A percentile compares a stretch with the other conserved stretches of the same genome.
Conservation (phyloP, 108 stramenopile genomes). For the Nitzschia palea region DNA sequence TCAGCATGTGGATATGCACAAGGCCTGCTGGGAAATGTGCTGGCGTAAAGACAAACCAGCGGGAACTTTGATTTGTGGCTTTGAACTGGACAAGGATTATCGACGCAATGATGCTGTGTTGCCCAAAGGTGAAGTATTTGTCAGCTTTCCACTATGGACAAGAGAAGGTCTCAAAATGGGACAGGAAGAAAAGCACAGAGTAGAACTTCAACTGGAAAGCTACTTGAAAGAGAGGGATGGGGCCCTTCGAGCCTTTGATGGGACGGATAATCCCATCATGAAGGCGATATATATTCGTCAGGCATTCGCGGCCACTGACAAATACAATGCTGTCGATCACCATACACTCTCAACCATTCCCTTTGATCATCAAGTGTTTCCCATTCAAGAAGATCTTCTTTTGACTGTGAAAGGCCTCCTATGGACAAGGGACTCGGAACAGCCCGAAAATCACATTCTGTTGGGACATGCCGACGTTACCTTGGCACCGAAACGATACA, state of each 20-base stretch:
- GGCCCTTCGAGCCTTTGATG: constrained; percentile 49
- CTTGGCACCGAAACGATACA: neutral
- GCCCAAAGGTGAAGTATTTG: constrained; percentile 50
- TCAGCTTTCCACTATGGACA: constrained; percentile 64
- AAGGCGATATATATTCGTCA: constrained; percentile 69
- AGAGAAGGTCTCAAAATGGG: constrained; percentile 39
- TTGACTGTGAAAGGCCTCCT: constrained; percentile 34
- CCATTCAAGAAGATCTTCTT: constrained; percentile 23
- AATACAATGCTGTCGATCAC: constrained; percentile 10
- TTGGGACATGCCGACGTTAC: constrained; percentile 9
- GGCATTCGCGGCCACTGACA: constrained; percentile 36
- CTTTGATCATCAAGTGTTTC: constrained; percentile 20
- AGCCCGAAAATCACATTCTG: constrained; percentile 10
- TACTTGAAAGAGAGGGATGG: constrained; percentile 41
- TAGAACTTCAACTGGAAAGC: constrained; percentile 36
- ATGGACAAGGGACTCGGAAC: constrained; percentile 28
- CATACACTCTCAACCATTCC: constrained; percentile 20
- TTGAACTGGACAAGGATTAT: constrained; percentile 51
- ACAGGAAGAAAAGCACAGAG: constrained; percentile 34
- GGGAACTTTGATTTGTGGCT: constrained; percentile 58
- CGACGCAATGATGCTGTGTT: constrained; percentile 52
- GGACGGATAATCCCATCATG: constrained; percentile 51
- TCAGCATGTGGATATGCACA: constrained; percentile 31
- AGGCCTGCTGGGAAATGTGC: constrained; percentile 67
- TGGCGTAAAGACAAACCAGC: constrained; percentile 53